phyloP scores from a whole-genome alignment of 306 rosid genomes.

The Cicer bijugum region DNA sequence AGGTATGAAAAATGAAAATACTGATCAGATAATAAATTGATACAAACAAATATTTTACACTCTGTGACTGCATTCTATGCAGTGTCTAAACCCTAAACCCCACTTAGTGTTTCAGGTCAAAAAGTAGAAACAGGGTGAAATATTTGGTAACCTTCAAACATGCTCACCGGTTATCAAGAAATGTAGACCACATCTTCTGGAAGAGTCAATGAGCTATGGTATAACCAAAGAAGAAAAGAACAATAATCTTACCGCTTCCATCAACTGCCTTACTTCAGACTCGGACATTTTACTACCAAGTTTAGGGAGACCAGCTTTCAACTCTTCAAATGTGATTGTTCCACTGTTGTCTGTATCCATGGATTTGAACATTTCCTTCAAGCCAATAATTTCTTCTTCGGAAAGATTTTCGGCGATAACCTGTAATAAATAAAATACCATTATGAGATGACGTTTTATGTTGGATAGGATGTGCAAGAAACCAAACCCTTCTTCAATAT shows the following conservation, averaged over 20 bases:
- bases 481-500: conserved; percentile 22
- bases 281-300: conserved; percentile 91
- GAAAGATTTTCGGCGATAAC: conserved; percentile 97
- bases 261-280: conserved; percentile 90
- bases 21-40: background rate
- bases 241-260: conserved; percentile 81
- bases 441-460: conserved; percentile 10
- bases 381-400: conserved; percentile 94
- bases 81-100: conserved; percentile 10
- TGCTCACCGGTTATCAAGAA: conserved; percentile 24
- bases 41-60: background rate
- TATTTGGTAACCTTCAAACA: conserved; percentile 11
- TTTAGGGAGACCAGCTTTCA: conserved; percentile 94
- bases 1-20: background rate
- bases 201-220: conserved; percentile 19
- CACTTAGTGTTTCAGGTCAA: conserved; percentile 19
- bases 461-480: conserved; percentile 23
- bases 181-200: conserved; percentile 3
- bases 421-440: conserved; percentile 49
- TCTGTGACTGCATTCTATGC: background rate
- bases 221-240: conserved; percentile 33
- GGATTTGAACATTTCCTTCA: conserved; percentile 97
- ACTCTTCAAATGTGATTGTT: conserved; percentile 91
- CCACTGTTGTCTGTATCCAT: conserved; percentile 99
- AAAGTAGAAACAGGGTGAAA: conserved; percentile 4